Evolutionary conservation across 805 yeast genomes (phyloP).

Genomic region (Schwanniomyces sp.): DNA sequence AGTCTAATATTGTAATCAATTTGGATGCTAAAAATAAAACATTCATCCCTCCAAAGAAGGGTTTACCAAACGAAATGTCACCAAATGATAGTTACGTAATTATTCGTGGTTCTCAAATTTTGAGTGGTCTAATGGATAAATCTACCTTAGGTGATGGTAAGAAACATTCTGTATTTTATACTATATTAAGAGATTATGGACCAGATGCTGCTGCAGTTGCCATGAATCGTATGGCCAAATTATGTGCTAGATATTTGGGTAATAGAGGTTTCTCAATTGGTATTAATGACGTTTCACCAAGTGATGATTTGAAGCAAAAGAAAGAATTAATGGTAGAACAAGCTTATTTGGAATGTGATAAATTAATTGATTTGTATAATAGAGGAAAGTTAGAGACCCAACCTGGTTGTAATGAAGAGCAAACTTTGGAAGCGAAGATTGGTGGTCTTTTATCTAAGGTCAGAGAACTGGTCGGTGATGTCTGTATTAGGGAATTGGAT

Average conservation of each 20-base stretch:
- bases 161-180: conserved; percentile 93
- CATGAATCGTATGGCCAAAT: conserved; percentile 99
- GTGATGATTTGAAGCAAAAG: conserved; percentile 64
- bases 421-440: conserved; percentile 95
- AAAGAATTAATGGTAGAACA: conserved; percentile 88
- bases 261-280: conserved; percentile 97
- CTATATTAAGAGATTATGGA: conserved; percentile 95
- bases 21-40: conserved; percentile 94
- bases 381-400: conserved; percentile 93
- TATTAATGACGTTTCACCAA: conserved; percentile 96
- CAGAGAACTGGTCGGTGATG: conserved; percentile 98
- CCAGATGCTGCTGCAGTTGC: conserved; percentile 93
- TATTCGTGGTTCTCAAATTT: conserved; percentile 83
- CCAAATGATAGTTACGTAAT: conserved; percentile 95
- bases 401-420: conserved; percentile 99
- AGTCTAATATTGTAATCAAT: conserved; percentile 80
- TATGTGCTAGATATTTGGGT: conserved; percentile 93
- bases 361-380: conserved; percentile 73
- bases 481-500: conserved; percentile 89
- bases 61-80: conserved; percentile 89
- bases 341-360: conserved; percentile 91
- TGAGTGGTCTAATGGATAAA: conserved; percentile 97
- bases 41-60: conserved; percentile 69
- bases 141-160: conserved; percentile 97
- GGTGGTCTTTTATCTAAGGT: conserved; percentile 95